These are phyloP conservation scores for Alternaria ethzedia DNA, from an alignment of 2,329 filamentous ascomycete genomes.

Conservation along the genomic window DNA sequence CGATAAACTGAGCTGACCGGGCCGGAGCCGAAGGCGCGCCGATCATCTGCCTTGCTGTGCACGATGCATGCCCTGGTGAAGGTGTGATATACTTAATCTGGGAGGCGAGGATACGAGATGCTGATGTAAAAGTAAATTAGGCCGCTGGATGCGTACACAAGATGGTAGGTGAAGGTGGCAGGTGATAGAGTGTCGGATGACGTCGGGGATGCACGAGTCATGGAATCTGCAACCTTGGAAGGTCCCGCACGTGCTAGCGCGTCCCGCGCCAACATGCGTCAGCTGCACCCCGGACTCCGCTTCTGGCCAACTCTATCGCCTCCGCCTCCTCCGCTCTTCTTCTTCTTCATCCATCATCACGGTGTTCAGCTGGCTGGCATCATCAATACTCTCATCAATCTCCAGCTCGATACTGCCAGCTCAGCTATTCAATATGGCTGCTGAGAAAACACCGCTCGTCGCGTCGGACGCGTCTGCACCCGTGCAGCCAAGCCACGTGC, in stretches of 20 bases:
- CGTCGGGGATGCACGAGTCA: slow-evolving; percentile 3
- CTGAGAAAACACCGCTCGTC: slow-evolving; percentile 31
- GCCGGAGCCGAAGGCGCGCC: background rate
- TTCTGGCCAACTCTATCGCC: slow-evolving; percentile 21
- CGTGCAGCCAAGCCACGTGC: slow-evolving; percentile 17
- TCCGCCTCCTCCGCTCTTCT: slow-evolving; percentile 5
- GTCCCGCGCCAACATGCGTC: slow-evolving; percentile 17
- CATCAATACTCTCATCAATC: background rate
- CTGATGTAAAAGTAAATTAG: rapidly evolving
- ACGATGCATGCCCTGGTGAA: background rate
- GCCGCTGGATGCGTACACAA: background rate
- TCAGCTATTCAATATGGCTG: slow-evolving; percentile 18
- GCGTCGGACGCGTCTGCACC: slow-evolving; percentile 14
- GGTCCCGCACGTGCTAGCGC: slow-evolving; percentile 16
- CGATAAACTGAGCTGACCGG: background rate
- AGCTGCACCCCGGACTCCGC: slow-evolving; percentile 30
- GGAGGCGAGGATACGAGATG: rapidly evolving
- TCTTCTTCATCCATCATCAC: slow-evolving; percentile 11
- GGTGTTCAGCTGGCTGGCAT: slow-evolving; percentile 36
- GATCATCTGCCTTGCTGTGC: background rate
- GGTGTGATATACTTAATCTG: background rate
- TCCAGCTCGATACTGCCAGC: background rate
- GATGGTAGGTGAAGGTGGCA: background rate
- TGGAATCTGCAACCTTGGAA: slow-evolving; percentile 23
- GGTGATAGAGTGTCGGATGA: background rate